A percentile compares a stretch with the other conserved stretches of the same genome.
These are phyloP conservation scores for Exophiala dermatitidis DNA, from an alignment of 2,329 filamentous ascomycete species.

Conservation along the genomic window DNA sequence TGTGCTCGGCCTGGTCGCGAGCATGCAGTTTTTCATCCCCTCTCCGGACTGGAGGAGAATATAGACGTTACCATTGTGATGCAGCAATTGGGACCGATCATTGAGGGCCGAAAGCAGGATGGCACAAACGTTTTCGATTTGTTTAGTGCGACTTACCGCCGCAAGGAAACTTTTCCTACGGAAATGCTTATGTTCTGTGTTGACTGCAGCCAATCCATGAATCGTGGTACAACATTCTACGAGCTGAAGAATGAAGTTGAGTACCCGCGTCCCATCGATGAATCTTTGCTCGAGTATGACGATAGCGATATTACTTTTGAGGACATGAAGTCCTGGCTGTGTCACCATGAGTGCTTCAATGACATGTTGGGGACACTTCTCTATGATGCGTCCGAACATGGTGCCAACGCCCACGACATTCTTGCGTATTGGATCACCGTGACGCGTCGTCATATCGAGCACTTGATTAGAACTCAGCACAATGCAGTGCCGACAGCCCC, in stretches of 20 bases:
- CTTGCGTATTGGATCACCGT: no score
- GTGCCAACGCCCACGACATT: background rate
- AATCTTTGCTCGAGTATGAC: slow-evolving; percentile 4
- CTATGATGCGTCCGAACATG: background rate
- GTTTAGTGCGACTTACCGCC: slow-evolving; percentile 29
- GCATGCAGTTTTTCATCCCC: slow-evolving; percentile 32
- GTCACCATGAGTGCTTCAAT: slow-evolving; percentile 6
- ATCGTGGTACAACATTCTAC: slow-evolving; percentile 27
- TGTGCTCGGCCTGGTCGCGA: slow-evolving; percentile 32
- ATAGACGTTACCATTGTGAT: slow-evolving; percentile 34
- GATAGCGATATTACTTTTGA: background rate
- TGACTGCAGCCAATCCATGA: slow-evolving; percentile 33
- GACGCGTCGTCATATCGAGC: no score
- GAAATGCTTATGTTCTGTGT: slow-evolving; percentile 34
- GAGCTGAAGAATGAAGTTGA: slow-evolving; percentile 27
- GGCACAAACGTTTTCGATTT: slow-evolving; percentile 34
- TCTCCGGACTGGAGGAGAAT: slow-evolving; percentile 28
- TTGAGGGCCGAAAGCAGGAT: slow-evolving; percentile 29
- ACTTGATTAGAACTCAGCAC: no score
- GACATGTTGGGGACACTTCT: slow-evolving; percentile 10
- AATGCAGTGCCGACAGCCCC: no score
- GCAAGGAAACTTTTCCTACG: slow-evolving; percentile 29
- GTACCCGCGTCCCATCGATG: no score
- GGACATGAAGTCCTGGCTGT: slow-evolving; percentile 7
- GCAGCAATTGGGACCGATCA: slow-evolving; percentile 32